Base-by-base conservation (phyloP, 192 early-diverging fungal genomes). In the Gaertneriomyces semiglobifer region DNA sequence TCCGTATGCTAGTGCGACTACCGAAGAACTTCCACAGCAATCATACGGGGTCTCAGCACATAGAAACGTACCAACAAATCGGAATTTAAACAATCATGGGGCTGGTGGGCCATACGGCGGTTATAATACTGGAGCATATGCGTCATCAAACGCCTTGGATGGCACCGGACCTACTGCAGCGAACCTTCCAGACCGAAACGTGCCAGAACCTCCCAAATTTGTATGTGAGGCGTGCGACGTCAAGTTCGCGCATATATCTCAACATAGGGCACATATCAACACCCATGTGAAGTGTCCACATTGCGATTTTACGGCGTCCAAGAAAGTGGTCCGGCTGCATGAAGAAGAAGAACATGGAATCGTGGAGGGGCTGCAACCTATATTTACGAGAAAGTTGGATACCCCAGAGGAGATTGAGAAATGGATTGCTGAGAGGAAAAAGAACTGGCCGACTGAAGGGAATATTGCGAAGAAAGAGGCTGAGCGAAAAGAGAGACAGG, bases 401-500 rank as follows among this genome's bases (percentile, higher is more conserved):
- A 63, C 73, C 20, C 78, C 77, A 11, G 91, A 92, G 59, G 90
- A 89, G 41, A 86, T 93, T 41, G 88, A 72, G 2, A 77, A 84
- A n/a, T 95, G 91, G 90, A 93, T 93, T 40, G 88, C 79, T 25
- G 90, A 89, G 50, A 70, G 93, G 48, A 91, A 90, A 59, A 85
- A 78, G 59, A 85, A 82, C 52, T 94, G 88, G 76, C 93, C 93
- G 20, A 91, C 88, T 0, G 72, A 85, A 41, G 81, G 66, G 18
- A 93, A 89, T 70, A 76, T 92, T 10, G 69, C 58, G 20, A 65
- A 77, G 53, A 93, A 92, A 58, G 83, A 86, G 68, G 12, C 40
- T n/a, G 42, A 57, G 46, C 53, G 52, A 65, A 59, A 44, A 19
- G 70, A 74, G 63, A 58, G 54, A 72, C 74, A 63, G 64, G 65